phyloP scores from a whole-genome alignment of 257 asterid species.

The Catharanthus roseus region DNA sequence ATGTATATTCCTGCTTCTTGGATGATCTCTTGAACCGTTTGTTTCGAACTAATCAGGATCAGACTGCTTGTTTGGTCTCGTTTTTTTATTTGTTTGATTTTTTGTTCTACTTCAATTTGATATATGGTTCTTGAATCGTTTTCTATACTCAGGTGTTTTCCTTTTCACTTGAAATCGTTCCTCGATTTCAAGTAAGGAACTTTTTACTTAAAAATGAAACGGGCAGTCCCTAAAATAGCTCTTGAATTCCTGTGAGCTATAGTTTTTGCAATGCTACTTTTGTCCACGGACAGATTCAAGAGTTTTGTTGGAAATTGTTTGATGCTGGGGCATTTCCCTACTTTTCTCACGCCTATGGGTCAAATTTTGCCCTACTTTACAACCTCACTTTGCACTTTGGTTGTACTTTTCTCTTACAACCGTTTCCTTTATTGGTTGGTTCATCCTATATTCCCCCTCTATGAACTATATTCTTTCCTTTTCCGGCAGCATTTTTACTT shows the following conservation, averaged over 20 bases:
- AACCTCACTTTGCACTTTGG: background rate
- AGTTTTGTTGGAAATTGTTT: background rate
- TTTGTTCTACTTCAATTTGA: background rate
- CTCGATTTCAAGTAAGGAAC: background rate
- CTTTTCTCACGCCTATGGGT: background rate
- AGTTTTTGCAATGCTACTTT: constrained; percentile 10
- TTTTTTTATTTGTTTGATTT: background rate
- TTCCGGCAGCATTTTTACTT: background rate
- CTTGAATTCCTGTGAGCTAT: background rate
- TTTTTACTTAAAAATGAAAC: constrained; percentile 1
- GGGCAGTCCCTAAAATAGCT: background rate
- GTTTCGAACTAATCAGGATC: constrained; percentile 9
- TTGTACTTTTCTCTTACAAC: background rate
- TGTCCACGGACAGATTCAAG: background rate
- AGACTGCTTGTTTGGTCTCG: background rate
- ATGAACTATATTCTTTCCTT: background rate
- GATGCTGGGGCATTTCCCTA: background rate
- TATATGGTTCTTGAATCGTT: background rate
- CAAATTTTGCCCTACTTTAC: background rate
- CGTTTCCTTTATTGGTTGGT: background rate
- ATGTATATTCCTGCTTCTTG: constrained; percentile 14
- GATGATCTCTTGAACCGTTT: constrained; percentile 32
- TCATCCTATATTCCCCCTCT: background rate
- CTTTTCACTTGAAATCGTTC: background rate
- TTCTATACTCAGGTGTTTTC: background rate